Evolutionary conservation across 306 rosid genomes (phyloP).

Genomic region (Inga laurina): DNA sequence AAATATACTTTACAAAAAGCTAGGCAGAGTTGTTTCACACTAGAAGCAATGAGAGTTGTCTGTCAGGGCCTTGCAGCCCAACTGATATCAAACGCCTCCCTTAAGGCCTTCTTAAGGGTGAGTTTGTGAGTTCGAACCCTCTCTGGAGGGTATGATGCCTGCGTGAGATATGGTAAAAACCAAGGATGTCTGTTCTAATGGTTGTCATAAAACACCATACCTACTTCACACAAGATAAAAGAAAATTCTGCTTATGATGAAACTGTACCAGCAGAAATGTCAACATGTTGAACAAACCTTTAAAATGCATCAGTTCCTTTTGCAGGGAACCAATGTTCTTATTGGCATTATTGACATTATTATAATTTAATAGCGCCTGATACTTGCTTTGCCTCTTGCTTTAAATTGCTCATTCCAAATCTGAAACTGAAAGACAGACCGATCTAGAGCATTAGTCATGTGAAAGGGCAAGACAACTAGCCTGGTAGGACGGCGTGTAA

Average conservation of each 20-base stretch:
- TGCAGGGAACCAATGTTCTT: constrained; percentile 16
- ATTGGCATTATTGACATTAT: not conserved
- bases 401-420: constrained; percentile 26
- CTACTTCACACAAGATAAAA: not conserved
- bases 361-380: not conserved
- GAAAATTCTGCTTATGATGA: not conserved
- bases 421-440: constrained; percentile 27
- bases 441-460: constrained; percentile 30
- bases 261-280: not conserved
- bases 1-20: not conserved
- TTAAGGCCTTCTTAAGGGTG: too few relatives aligned
- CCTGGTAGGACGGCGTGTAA: constrained; percentile 11
- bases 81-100: too few relatives aligned
- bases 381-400: constrained; percentile 21
- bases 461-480: constrained; percentile 1
- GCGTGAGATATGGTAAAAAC: too few relatives aligned
- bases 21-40: not conserved
- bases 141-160: too few relatives aligned
- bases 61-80: too few relatives aligned
- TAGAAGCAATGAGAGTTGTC: not conserved
- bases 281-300: constrained; percentile 25
- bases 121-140: too few relatives aligned
- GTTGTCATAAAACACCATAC: not conserved
- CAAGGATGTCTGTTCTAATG: not conserved
- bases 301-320: constrained; percentile 24